Evolutionary conservation across 129 eudicot species (phyloP).

Genomic region (Artemisia argyi): DNA sequence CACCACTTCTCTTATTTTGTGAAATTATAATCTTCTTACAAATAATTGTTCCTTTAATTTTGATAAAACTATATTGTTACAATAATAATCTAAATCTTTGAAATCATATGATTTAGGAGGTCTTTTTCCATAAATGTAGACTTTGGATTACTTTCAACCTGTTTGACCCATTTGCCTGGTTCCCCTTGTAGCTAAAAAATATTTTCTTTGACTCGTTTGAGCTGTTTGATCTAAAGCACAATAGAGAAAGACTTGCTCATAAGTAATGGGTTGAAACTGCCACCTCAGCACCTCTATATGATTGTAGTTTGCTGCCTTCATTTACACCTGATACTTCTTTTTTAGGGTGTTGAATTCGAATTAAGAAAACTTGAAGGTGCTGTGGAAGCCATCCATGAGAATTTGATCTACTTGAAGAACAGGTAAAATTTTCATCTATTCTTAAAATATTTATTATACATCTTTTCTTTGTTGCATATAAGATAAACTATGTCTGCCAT

Average conservation of each 20-base stretch:
- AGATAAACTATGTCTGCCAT: background rate
- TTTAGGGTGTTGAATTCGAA: conserved; percentile 87
- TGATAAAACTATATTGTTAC: background rate
- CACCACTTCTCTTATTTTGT: too few relatives aligned
- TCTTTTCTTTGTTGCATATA: background rate
- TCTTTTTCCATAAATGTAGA: background rate
- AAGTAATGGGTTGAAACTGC: background rate
- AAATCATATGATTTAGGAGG: background rate
- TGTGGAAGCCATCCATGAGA: conserved; percentile 74
- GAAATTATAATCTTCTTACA: too few relatives aligned
- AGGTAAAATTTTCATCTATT: conserved; percentile 41
- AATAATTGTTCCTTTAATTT: background rate
- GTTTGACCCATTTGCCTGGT: background rate
- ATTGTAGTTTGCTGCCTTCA: background rate
- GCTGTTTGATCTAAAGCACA: background rate
- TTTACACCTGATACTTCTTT: conserved; percentile 16
- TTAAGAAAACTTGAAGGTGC: conserved; percentile 78
- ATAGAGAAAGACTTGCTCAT: background rate
- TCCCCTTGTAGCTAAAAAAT: background rate
- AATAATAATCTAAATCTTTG: background rate
- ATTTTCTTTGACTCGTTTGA: background rate
- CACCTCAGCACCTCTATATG: background rate
- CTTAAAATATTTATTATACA: background rate
- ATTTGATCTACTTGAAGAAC: conserved; percentile 55
- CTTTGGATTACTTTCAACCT: background rate